Evolutionary conservation across 2,329 filamentous ascomycete species (phyloP).

Genomic region (Fusarium redolens): DNA sequence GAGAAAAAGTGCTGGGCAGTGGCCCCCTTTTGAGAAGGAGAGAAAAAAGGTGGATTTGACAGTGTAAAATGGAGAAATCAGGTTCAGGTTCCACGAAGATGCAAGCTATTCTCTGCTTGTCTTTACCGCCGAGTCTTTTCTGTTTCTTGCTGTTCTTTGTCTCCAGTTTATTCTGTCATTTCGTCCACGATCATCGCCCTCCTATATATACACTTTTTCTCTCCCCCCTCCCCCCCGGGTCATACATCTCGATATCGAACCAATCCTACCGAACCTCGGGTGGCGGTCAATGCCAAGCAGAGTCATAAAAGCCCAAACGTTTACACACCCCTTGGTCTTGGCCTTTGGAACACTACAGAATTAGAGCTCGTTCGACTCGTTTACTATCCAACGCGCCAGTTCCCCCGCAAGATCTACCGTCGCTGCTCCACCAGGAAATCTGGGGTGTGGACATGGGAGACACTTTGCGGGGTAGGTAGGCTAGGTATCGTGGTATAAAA

Average conservation of each 20-base stretch:
- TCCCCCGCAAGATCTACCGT: slow-evolving; percentile 44
- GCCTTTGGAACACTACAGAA: background rate
- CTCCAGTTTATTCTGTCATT: slow-evolving; percentile 19
- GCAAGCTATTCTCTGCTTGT: slow-evolving; percentile 26
- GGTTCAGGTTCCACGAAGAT: slow-evolving; percentile 18
- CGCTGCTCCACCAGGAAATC: slow-evolving; percentile 20
- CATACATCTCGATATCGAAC: slow-evolving; percentile 19
- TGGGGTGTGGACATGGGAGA: slow-evolving; percentile 27
- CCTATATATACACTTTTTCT: slow-evolving; percentile 9
- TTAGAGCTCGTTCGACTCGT: background rate
- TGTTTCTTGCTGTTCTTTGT: slow-evolving; percentile 4
- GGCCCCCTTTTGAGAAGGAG: slow-evolving; percentile 18
- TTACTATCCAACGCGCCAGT: slow-evolving; percentile 1
- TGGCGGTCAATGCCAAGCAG: slow-evolving; percentile 36
- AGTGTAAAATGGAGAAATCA: background rate
- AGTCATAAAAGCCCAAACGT: background rate
- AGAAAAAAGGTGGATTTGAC: background rate
- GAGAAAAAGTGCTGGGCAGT: slow-evolving; percentile 17
- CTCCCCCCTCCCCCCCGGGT: background rate
- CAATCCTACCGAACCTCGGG: slow-evolving; percentile 44
- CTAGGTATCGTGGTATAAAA: background rate
- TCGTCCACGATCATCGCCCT: slow-evolving; percentile 18
- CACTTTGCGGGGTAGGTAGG: slow-evolving; percentile 42
- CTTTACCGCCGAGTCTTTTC: background rate
- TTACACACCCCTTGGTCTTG: background rate